phyloP scores from a whole-genome alignment of 2,329 filamentous ascomycete genomes.

The Fusarium dlaminii region DNA sequence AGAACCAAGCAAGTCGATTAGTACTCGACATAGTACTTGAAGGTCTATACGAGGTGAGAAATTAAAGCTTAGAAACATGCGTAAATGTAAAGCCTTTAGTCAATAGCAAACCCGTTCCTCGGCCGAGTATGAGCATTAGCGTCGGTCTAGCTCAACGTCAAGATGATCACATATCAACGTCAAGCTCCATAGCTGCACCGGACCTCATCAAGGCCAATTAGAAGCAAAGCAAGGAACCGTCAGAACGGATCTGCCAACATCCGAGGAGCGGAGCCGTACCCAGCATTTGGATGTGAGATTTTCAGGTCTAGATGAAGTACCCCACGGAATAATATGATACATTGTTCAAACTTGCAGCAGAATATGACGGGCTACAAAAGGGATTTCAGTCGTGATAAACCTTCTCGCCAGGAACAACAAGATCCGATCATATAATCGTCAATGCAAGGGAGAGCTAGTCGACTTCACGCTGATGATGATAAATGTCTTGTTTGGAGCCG shows the following conservation, averaged over 20 bases:
- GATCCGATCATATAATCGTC: too few relatives aligned
- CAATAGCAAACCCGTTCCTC: neutral
- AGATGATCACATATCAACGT: neutral
- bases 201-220: neutral
- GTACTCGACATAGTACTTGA: neutral
- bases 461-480: neutral
- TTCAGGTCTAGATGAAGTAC: neutral
- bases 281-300: neutral
- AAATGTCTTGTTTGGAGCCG: neutral
- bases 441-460: neutral
- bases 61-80: rapidly evolving
- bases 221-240: neutral
- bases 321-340: neutral
- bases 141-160: neutral
- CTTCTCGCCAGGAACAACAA: too few relatives aligned
- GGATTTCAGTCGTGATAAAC: too few relatives aligned
- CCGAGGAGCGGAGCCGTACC: neutral
- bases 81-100: neutral
- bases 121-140: neutral
- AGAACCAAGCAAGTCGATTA: too few relatives aligned
- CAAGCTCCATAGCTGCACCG: neutral
- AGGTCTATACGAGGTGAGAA: rapidly evolving
- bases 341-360: neutral
- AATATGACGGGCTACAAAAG: neutral
- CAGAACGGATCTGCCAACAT: neutral